phyloP scores from a whole-genome alignment of 2,329 filamentous ascomycete species.

The Trichoderma sp. region DNA sequence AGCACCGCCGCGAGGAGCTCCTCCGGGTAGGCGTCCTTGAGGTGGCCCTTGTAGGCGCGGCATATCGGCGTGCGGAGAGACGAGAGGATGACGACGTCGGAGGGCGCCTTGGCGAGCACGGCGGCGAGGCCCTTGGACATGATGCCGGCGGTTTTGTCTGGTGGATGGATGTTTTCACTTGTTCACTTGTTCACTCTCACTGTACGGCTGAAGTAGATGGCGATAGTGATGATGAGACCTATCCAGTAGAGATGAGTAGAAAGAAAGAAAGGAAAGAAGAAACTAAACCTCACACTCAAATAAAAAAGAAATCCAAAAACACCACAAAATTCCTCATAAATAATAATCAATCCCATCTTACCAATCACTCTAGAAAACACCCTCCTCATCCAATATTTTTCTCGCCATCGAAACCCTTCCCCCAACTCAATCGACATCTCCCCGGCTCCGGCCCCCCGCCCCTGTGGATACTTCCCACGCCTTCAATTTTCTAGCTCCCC shows the following conservation, averaged over 20 bases:
- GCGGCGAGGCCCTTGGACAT: conserved; percentile 58
- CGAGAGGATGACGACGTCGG: conserved; percentile 84
- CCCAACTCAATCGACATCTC: neutral
- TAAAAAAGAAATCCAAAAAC: neutral
- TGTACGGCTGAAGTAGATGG: neutral
- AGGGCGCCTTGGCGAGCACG: conserved; percentile 73
- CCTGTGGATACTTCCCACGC: neutral
- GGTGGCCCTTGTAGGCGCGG: conserved; percentile 74
- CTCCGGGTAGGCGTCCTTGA: conserved; percentile 88
- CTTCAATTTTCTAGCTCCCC: neutral
- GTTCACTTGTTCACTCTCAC: neutral
- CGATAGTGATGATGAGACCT: neutral
- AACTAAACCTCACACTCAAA: neutral
- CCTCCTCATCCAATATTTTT: too few relatives aligned
- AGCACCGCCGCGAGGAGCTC: conserved; percentile 71
- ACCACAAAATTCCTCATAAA: neutral
- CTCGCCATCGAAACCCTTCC: neutral
- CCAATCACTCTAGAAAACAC: neutral
- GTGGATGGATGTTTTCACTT: neutral
- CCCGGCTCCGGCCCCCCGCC: neutral
- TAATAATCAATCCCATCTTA: neutral
- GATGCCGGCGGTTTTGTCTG: neutral
- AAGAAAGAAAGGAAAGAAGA: neutral
- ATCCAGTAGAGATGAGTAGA: neutral
- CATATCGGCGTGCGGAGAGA: conserved; percentile 86